Evolutionary conservation across 2,329 filamentous ascomycete genomes (phyloP).

Genomic region (Neonectria sp.): DNA sequence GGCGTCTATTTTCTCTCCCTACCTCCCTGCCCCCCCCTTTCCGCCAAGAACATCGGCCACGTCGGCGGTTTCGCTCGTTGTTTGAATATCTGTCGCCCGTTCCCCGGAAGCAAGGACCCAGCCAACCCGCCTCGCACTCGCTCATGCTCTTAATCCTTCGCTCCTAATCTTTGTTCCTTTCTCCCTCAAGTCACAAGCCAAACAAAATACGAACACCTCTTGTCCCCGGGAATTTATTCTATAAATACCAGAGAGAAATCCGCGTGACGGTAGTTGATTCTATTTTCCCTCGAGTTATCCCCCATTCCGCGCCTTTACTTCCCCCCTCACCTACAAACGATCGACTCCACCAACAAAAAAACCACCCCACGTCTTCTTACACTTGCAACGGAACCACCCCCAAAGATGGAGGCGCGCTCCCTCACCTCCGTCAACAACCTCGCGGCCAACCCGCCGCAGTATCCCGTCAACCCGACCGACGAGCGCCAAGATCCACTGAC

Average conservation of each 20-base stretch:
- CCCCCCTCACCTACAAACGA: slow-evolving; percentile 4
- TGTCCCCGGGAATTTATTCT: neutral
- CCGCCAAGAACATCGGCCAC: slow-evolving; percentile 24
- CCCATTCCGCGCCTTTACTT: neutral
- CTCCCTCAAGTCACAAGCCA: neutral
- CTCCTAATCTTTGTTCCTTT: neutral
- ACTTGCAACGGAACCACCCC: neutral
- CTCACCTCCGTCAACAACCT: slow-evolving; percentile 84
- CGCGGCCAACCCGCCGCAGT: slow-evolving; percentile 88
- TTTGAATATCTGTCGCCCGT: slow-evolving; percentile 24
- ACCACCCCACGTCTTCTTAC: slow-evolving; percentile 12
- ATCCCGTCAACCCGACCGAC: slow-evolving; percentile 83
- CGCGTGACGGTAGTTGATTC: neutral
- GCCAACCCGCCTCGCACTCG: neutral
- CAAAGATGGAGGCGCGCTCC: slow-evolving; percentile 82
- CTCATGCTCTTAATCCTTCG: neutral
- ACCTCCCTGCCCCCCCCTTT: neutral
- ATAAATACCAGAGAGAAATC: neutral
- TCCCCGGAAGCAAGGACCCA: slow-evolving; percentile 3
- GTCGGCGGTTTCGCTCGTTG: slow-evolving; percentile 21
- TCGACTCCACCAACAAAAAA: slow-evolving; percentile 14
- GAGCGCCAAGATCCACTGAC: slow-evolving; percentile 79
- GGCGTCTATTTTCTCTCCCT: slow-evolving; percentile 17
- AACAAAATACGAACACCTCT: neutral
- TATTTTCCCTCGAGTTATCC: neutral